A percentile compares a stretch with the other conserved stretches of the same genome.
Conservation (phyloP, 768 basidiomycete species). For the Gymnopilus dilepis region DNA sequence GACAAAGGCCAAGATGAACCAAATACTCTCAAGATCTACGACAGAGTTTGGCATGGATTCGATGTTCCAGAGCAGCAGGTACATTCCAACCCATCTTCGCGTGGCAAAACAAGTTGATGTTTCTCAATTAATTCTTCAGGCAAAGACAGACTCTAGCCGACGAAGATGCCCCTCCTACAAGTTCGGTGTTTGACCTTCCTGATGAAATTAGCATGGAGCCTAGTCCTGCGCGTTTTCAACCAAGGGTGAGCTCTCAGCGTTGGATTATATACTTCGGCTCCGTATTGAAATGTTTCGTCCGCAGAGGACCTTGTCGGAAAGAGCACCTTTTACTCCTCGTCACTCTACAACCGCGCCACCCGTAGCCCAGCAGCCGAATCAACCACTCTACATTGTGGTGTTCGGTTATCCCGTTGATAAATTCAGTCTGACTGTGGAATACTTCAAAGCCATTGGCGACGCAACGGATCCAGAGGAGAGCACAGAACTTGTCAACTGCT, state of each 20-base stretch:
- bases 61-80: constrained; percentile 81
- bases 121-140: constrained; percentile 32
- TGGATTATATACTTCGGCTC: no score
- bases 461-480: constrained; percentile 72
- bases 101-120: background rate
- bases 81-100: constrained; percentile 20
- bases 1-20: constrained; percentile 83
- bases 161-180: constrained; percentile 82
- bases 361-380: constrained; percentile 29
- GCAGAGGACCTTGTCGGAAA: constrained; percentile 47
- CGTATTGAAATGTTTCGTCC: no score
- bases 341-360: constrained; percentile 36
- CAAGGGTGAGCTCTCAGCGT: constrained; percentile 51
- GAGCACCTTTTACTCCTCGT: constrained; percentile 41
- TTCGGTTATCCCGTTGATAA: constrained; percentile 90
- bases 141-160: constrained; percentile 69
- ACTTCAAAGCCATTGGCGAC: constrained; percentile 76
- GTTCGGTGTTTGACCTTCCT: constrained; percentile 77
- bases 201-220: constrained; percentile 55
- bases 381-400: constrained; percentile 71
- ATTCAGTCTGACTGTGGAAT: constrained; percentile 72
- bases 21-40: constrained; percentile 63
- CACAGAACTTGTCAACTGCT: constrained; percentile 77
- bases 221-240: constrained; percentile 46
- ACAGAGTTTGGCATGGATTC: constrained; percentile 84